Base-by-base conservation (phyloP, 2,329 filamentous ascomycete genomes). In the Pseudogymnoascus sp. region DNA sequence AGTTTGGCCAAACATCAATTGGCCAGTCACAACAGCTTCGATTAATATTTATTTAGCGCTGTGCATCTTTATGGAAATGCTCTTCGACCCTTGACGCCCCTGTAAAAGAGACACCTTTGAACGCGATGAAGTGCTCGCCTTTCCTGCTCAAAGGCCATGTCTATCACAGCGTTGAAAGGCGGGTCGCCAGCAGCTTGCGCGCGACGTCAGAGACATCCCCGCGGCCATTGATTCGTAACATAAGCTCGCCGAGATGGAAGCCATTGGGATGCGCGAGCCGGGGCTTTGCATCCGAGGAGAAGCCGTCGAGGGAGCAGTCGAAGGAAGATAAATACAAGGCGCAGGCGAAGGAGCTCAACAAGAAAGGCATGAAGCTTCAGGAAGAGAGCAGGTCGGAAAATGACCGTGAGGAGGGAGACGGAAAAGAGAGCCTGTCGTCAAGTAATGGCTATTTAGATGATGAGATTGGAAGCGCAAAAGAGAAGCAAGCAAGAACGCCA, bases 401-500 rank as follows among this genome's bases (percentile, higher is more conserved):
- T 5, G 72, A 75, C 16, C 70, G 33, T 13, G 50, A 3, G 11
- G 29, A 33, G 50, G n/a, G 10, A 13, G n/a, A 5, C 2, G 50
- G 33, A 8, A 53, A 29, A 19, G 29, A 33, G 50, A 19, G 16
- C 4, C 33, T 21, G 10, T 14, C 29, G 5, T 19, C 71, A 16
- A 68, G 74, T 2, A 75, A 75, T 50, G 72, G 73, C 3, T 75
- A 76, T 1, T 65, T 71, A 37, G 75, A 77, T 56, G 71, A 76
- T 64, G 69, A 68, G 8, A 70, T 73, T 62, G 70, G 69, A 10
- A 65, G 76, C 63, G 79, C 79, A 56, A 83, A 83, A 69, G 76
- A 81, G 59, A 80, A 81, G 64, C 86, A 87, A 66, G 77, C 82
- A 59, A 78, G 83, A 60, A 81, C 85, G 35, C 87, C 87, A 68